Base-by-base conservation (phyloP, 2,329 filamentous ascomycete genomes). In the Botrytis sinoallii region DNA sequence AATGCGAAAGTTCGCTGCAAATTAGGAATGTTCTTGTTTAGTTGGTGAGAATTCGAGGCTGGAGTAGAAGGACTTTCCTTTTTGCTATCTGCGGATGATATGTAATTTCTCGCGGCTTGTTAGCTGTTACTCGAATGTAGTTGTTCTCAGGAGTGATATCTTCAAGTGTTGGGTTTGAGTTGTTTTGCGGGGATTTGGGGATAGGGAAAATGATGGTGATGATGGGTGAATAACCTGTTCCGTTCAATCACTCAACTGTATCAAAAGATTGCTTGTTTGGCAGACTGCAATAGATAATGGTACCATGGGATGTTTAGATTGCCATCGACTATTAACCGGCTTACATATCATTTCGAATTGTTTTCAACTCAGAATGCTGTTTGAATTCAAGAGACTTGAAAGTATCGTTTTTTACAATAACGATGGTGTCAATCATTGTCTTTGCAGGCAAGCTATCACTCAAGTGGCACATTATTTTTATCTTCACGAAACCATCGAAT, bases 11-110 rank as follows among this genome's bases (percentile, higher is more conserved):
- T 55, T 55, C n/a, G 25, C 3, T 8, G 14, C 3, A 55, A 4
- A 0, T 29, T 14, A 6, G 2, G n/a, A 9, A 9, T 2, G 3
- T 9, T 29, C 52, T 55, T 55, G 14, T 0, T 18, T 0, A 3
- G n/a, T 18, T 29, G n/a, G 5, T 29, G n/a, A 29, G 52, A 55
- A 55, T 29, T 8, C 3, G 52, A 29, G n/a, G n/a, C 7, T 18
- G 14, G 1, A 7, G 52, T 29, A 18, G 25, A 16, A n/a, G 4
- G 0, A 29, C 2, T 18, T 55, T 5, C 0, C 4, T n/a, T 14
- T 14, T 55, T 55, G n/a, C 14, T 55, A 29, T 55, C 16, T 55
- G 52, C 12, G 14, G 25, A 55, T 3, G n/a, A 16, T 16, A n/a
- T 29, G 12, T 8, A 16, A 3, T 55, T 55, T 29, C 14, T 29